Conservation (phyloP, 148 eudicot species). For the Cornus florida region DNA sequence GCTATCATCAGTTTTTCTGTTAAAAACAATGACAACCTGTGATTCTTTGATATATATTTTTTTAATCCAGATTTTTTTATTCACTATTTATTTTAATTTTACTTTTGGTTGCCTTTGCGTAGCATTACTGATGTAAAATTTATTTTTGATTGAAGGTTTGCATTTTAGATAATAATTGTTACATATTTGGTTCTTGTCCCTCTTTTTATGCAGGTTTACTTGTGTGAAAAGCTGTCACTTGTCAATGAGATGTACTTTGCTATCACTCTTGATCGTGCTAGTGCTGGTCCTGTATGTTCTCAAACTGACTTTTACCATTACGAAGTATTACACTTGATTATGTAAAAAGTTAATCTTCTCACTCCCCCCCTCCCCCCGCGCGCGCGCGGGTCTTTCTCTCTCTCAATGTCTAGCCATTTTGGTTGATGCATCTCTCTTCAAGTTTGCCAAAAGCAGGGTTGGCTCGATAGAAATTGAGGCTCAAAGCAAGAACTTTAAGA, state of each 20-base stretch:
- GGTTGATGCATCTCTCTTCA: not conserved
- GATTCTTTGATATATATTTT: not conserved
- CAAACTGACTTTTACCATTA: conserved; percentile 2
- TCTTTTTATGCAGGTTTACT: conserved; percentile 58
- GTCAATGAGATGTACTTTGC: conserved; percentile 98
- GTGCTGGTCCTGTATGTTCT: conserved; percentile 90
- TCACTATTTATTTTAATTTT: not conserved
- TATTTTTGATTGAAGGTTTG: not conserved
- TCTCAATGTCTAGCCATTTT: not conserved
- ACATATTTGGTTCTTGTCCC: not conserved
- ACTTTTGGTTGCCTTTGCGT: too few species aligned
- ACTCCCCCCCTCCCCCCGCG: too few species aligned
- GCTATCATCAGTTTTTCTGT: not conserved
- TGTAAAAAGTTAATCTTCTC: not conserved
- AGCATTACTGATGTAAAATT: not conserved
- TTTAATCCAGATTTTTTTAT: not conserved
- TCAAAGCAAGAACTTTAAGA: too few species aligned
- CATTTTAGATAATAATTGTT: not conserved
- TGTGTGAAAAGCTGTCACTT: conserved; percentile 84
- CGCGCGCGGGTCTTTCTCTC: too few species aligned
- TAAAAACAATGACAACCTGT: not conserved
- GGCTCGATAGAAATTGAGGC: too few species aligned
- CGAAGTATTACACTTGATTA: not conserved
- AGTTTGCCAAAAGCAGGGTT: not conserved
- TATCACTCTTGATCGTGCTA: conserved; percentile 84